A percentile compares a stretch with the other conserved stretches of the same genome.
These are phyloP conservation scores for Prunus yedoensis DNA, from an alignment of 331 rosid species.

Conservation along the genomic window DNA sequence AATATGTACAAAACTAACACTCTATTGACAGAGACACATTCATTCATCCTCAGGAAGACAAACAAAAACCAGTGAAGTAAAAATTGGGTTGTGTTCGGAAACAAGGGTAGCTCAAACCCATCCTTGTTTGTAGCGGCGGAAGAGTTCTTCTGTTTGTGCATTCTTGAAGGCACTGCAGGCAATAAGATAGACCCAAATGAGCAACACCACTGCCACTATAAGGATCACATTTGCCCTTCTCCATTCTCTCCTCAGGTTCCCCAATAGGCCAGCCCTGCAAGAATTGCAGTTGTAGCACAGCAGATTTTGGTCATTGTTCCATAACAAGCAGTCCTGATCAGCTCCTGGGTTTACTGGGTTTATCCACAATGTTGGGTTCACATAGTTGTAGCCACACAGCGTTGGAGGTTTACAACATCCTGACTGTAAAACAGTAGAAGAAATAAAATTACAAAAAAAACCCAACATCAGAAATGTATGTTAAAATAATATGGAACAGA, in stretches of 20 bases:
- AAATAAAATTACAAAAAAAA: background rate
- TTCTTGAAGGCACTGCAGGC: slow-evolving; percentile 94
- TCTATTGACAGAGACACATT: background rate
- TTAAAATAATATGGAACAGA: background rate
- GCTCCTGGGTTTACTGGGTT: slow-evolving; percentile 66
- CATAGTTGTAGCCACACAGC: slow-evolving; percentile 65
- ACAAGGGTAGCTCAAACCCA: slow-evolving; percentile 45
- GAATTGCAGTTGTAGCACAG: slow-evolving; percentile 86
- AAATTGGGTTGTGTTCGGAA: slow-evolving; percentile 1
- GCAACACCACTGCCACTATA: slow-evolving; percentile 70
- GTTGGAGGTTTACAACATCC: slow-evolving; percentile 96
- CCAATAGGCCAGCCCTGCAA: slow-evolving; percentile 89
- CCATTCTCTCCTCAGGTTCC: slow-evolving; percentile 87
- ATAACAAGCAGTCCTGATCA: slow-evolving; percentile 72
- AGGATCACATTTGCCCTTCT: slow-evolving; percentile 75
- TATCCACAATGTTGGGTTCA: slow-evolving; percentile 75
- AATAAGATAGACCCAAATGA: slow-evolving; percentile 74
- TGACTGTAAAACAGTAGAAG: slow-evolving; percentile 47
- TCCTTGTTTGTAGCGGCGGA: slow-evolving; percentile 76
- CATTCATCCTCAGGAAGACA: background rate
- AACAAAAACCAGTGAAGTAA: background rate
- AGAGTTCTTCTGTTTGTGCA: slow-evolving; percentile 81
- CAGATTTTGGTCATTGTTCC: slow-evolving; percentile 86
- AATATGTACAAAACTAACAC: slow-evolving; percentile 22
- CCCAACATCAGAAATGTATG: background rate